Evolutionary conservation across 2,329 filamentous ascomycete genomes (phyloP).

Genomic region (Xylaria polymorpha): DNA sequence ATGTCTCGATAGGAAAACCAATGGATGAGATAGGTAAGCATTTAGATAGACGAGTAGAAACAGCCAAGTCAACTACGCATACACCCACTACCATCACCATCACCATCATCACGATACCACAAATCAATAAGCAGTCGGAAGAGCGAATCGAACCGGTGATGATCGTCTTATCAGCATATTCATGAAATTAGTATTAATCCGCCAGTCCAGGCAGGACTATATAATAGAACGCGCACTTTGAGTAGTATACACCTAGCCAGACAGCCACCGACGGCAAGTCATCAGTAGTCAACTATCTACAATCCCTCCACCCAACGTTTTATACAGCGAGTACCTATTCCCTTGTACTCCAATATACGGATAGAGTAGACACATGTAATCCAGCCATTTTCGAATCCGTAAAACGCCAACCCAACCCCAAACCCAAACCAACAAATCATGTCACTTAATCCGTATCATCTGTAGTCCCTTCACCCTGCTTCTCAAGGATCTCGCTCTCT

Average conservation of each 20-base stretch:
- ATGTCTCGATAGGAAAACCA: background rate
- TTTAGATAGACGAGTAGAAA: background rate
- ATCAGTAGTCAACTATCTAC: background rate
- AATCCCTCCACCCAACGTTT: background rate
- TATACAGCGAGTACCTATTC: background rate
- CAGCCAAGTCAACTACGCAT: background rate
- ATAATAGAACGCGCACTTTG: background rate
- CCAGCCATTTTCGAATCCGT: background rate
- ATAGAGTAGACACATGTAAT: background rate
- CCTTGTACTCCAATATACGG: background rate
- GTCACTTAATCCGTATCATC: slow-evolving; percentile 6
- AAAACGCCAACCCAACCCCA: background rate
- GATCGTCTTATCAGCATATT: background rate
- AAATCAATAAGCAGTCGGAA: background rate
- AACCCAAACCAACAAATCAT: background rate
- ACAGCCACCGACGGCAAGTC: background rate
- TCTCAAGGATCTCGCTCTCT: slow-evolving; percentile 47
- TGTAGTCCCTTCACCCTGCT: slow-evolving; percentile 46
- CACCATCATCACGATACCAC: background rate
- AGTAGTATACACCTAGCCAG: background rate
- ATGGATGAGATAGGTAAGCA: background rate
- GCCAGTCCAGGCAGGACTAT: background rate
- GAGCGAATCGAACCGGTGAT: background rate
- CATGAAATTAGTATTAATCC: background rate
- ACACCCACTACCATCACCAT: background rate